Evolutionary conservation across 1,139 yeast species (phyloP).

Genomic region (Lodderomyces parapsilosis): DNA sequence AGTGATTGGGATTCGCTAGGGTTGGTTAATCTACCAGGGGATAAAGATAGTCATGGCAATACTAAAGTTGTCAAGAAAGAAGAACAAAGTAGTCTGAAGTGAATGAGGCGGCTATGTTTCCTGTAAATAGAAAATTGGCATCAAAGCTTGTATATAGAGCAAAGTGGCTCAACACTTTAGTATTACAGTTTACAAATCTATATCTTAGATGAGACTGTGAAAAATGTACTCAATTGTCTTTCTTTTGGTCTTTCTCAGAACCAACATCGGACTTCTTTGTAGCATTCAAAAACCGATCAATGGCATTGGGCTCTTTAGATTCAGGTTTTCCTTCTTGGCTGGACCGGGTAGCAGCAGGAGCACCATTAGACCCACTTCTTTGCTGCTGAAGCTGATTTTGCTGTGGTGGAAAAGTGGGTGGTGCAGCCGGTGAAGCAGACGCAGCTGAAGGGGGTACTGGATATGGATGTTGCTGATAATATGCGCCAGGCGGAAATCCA

Average conservation of each 20-base stretch:
- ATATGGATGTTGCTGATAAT: conserved; percentile 19
- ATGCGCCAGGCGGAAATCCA: conserved; percentile 36
- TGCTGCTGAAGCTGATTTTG: background rate
- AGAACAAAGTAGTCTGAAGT: too few relatives aligned
- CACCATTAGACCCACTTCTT: background rate
- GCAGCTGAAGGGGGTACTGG: too few relatives aligned
- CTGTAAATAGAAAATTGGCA: background rate
- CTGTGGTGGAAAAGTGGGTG: conserved; percentile 1
- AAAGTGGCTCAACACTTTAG: background rate
- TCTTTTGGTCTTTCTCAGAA: background rate
- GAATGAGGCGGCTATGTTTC: too few relatives aligned
- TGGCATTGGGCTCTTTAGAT: conserved; percentile 1
- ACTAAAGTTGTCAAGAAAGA: conserved; percentile 20
- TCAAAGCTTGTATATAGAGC: background rate
- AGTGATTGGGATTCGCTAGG: conserved; percentile 86
- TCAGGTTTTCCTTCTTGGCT: too few relatives aligned
- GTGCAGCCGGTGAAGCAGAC: too few relatives aligned
- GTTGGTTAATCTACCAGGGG: conserved; percentile 57
- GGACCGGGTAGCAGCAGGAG: background rate
- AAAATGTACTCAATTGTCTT: background rate
- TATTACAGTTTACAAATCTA: background rate
- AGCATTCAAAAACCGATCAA: conserved; percentile 3
- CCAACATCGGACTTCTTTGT: conserved; percentile 1
- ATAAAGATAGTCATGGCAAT: conserved; percentile 21
- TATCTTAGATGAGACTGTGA: too few relatives aligned